Conservation (phyloP, 768 basidiomycete genomes). For the Phlegmacium glaucopus region DNA sequence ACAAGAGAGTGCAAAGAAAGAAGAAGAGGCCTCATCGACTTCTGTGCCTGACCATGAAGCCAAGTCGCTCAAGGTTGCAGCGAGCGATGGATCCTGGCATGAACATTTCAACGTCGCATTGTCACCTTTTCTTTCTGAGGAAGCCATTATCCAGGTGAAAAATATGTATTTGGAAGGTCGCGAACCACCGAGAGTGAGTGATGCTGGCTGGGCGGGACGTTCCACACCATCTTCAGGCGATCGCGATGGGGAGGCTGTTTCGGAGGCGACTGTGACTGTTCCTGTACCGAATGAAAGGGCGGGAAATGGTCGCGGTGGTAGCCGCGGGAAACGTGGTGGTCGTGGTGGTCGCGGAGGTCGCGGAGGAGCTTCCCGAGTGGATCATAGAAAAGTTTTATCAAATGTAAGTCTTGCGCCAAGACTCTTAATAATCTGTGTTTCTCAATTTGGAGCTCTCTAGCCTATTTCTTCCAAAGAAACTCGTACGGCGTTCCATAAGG, state of each 20-base stretch:
- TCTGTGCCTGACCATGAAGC: not conserved
- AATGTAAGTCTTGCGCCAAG: slow-evolving; percentile 53
- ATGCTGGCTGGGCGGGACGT: slow-evolving; percentile 71
- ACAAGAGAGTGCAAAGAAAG: slow-evolving; percentile 5
- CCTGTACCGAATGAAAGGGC: slow-evolving; percentile 23
- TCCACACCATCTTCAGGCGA: slow-evolving; percentile 24
- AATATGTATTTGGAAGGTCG: slow-evolving; percentile 79
- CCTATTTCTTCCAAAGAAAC: slow-evolving; percentile 79
- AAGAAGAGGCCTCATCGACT: not conserved
- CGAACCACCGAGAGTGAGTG: slow-evolving; percentile 69
- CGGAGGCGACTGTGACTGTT: slow-evolving; percentile 6
- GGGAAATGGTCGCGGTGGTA: slow-evolving; percentile 45
- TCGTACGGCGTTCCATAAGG: slow-evolving; percentile 79
- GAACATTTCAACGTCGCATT: slow-evolving; percentile 55
- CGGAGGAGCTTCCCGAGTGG: slow-evolving; percentile 46
- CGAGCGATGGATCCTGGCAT: slow-evolving; percentile 56
- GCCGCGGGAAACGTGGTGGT: slow-evolving; percentile 38
- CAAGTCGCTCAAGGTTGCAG: not conserved
- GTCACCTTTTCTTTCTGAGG: slow-evolving; percentile 58
- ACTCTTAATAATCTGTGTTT: slow-evolving; percentile 3
- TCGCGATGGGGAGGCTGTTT: not conserved
- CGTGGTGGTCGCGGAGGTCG: slow-evolving; percentile 31
- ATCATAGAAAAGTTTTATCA: slow-evolving; percentile 74
- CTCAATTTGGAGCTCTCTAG: slow-evolving; percentile 34
- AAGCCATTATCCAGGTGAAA: slow-evolving; percentile 60